Percentiles rank a stretch among this genome's conserved stretches.
Conservation (phyloP, 2,329 filamentous ascomycete genomes). For the Epichloe bromicola region DNA sequence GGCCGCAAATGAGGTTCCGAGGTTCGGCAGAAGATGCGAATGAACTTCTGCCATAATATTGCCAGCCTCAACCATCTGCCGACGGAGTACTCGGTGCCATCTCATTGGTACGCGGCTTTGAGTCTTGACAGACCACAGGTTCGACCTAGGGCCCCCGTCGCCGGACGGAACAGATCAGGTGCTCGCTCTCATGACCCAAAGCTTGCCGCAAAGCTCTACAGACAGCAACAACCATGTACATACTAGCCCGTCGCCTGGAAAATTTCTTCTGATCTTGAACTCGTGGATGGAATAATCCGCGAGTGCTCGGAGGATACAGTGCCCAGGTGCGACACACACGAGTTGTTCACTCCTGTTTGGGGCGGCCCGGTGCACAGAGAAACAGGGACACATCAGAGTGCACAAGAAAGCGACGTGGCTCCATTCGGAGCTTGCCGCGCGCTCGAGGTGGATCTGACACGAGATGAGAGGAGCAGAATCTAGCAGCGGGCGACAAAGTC, state of each 20-base stretch:
- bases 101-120: background rate
- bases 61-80: background rate
- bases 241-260: no score
- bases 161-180: background rate
- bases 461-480: background rate
- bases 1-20: background rate
- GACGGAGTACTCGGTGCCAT: background rate
- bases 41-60: background rate
- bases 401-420: conserved; percentile 4
- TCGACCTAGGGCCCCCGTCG: no score
- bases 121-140: no score
- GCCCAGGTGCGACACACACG: background rate
- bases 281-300: background rate
- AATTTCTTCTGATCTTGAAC: background rate
- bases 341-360: background rate
- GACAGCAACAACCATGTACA: background rate
- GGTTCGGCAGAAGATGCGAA: background rate
- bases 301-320: conserved; percentile 1
- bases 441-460: conserved; percentile 1
- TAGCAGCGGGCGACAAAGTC: background rate
- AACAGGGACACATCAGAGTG: conserved; percentile 1
- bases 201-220: background rate
- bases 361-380: background rate
- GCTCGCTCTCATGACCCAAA: background rate
- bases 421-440: conserved; percentile 6